Base-by-base conservation (phyloP, 768 basidiomycete genomes). In the Hericium rajendrae region DNA sequence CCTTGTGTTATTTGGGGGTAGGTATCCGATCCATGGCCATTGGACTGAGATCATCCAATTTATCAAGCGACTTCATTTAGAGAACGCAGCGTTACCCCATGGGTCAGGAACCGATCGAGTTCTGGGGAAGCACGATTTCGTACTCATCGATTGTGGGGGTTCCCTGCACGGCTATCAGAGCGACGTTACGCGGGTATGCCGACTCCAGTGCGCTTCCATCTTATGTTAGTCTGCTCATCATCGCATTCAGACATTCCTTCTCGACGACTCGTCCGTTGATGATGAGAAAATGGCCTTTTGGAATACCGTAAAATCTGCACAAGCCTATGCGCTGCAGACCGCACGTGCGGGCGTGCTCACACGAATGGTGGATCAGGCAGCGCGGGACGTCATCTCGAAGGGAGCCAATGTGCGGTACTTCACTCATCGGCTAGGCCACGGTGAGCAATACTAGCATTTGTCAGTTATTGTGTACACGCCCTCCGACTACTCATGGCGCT, bases 71-170 rank as follows among this genome's bases (percentile, higher is more conserved):
- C 28, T 6, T 32, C 26, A 3, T 11, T 12, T 67, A 93, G 91
- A 87, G 58, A 88, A 93, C 63, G 91, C 90, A 5, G 91, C 90
- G 2, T 78, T 91, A 22, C 91, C 91, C 3, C 92, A 94, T 67
- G 93, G 91, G 6, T 76, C 78, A 39, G 88, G 89, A 2, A 85
- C 84, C 0, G 86, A 93, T 65, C 78, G 83, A 37, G 64, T 65
- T 0, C 73, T 93, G 12, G 71, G 69, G 1, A 66, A 71, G 54
- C 64, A 74, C 5, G 91, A 94, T 62, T 78, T 89, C 57, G 77
- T 84, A 11, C 74, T 94, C 13, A 84, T 93, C 58, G 91, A 94
- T 66, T 79, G 81, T 53, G 86, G 81, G 9, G 88, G 82, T 1
- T 74, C 75, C 15, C 74, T 93, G 46, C 80, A 87, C 63, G 89